Evolutionary conservation across 139 green algal species (phyloP).

Genomic region (Picochlorum sp.): DNA sequence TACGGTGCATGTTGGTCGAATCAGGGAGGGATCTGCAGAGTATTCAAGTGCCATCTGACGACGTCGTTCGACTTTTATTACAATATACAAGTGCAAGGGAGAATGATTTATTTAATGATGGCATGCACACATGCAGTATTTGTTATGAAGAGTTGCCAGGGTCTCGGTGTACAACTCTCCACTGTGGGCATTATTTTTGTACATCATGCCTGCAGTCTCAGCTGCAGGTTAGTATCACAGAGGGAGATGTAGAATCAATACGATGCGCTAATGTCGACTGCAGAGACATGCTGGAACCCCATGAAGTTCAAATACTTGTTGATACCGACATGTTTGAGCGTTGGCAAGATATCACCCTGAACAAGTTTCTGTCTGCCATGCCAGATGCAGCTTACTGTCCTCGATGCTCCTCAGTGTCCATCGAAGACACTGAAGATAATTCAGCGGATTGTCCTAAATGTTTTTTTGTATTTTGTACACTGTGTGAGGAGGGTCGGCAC

Average conservation of each 20-base stretch:
- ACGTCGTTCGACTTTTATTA: too few species aligned
- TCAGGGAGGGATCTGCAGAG: too few species aligned
- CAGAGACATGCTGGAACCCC: conserved; percentile 31
- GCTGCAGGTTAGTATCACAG: conserved; percentile 36
- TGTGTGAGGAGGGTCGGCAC: conserved; percentile 64
- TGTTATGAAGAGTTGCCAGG: conserved; percentile 60
- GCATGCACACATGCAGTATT: conserved; percentile 37
- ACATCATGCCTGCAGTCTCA: conserved; percentile 45
- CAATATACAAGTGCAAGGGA: too few species aligned
- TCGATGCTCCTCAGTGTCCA: conserved; percentile 46
- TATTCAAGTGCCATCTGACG: too few species aligned
- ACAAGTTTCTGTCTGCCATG: conserved; percentile 68
- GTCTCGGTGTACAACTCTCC: conserved; percentile 40
- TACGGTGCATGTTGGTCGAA: too few species aligned
- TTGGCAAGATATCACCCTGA: conserved; percentile 68
- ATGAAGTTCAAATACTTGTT: conserved; percentile 32
- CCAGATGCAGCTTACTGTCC: conserved; percentile 76
- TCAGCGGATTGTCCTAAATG: conserved; percentile 64
- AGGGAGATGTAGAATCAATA: conserved; percentile 51
- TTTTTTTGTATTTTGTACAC: conserved; percentile 67
- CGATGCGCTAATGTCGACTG: conserved; percentile 59
- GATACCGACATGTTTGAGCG: conserved; percentile 33
- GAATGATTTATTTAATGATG: conserved; percentile 16
- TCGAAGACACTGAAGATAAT: conserved; percentile 65
- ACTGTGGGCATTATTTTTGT: conserved; percentile 72